Evolutionary conservation across 306 rosid species (phyloP).

Genomic region (Quercus cerris): DNA sequence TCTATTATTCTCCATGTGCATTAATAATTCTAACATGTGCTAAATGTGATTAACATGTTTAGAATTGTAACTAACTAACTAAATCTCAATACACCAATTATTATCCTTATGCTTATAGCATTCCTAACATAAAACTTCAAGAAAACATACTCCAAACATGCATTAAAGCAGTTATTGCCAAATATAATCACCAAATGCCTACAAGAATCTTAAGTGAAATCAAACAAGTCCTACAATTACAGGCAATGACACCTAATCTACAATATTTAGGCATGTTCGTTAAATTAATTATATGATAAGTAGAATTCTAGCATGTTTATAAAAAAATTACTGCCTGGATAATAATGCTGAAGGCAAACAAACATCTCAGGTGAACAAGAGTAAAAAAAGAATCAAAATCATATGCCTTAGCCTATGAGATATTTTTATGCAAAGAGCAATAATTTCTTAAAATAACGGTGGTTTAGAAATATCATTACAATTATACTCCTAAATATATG

Average conservation of each 20-base stretch:
- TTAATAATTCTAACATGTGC: no score
- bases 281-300: neutral
- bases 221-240: neutral
- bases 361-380: neutral
- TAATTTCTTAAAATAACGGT: no score
- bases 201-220: neutral
- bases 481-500: no score
- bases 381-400: no score
- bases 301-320: neutral
- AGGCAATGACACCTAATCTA: neutral
- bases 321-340: neutral
- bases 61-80: no score
- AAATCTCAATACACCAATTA: no score
- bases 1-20: no score
- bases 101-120: no score
- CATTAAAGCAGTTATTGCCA: neutral
- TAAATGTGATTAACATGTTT: no score
- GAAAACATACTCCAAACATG: neutral
- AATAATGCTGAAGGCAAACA: neutral
- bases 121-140: neutral
- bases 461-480: no score
- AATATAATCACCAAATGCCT: neutral
- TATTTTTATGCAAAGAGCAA: no score
- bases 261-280: neutral
- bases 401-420: no score